Percentiles rank a stretch among this genome's conserved stretches.
Evolutionary conservation across 345 rosid genomes (phyloP).

Genomic region (Camelina neglecta): DNA sequence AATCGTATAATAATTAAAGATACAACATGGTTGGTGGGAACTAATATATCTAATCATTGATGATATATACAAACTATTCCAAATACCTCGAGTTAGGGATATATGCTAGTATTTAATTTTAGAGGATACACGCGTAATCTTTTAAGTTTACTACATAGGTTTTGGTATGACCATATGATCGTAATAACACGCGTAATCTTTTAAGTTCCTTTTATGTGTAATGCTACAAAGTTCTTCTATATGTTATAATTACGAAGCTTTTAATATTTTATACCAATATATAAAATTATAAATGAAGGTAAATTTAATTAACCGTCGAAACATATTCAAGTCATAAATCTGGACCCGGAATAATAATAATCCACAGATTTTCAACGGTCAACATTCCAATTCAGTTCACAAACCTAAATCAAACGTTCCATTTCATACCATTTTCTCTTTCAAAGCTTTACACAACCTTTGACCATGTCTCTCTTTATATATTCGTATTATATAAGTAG

Average conservation of each 20-base stretch:
- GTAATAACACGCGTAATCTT: constrained; percentile 7
- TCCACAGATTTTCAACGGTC: constrained; percentile 41
- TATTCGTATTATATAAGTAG: neutral
- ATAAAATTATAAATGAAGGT: neutral
- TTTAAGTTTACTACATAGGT: no score
- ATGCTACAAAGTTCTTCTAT: neutral
- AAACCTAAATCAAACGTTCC: constrained; percentile 40
- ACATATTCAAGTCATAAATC: constrained; percentile 15
- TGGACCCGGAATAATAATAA: constrained; percentile 31
- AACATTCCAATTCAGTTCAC: constrained; percentile 44
- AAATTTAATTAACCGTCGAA: neutral
- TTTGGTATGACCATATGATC: no score
- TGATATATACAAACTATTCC: neutral
- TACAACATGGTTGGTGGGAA: neutral
- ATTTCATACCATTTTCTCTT: constrained; percentile 32
- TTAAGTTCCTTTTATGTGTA: neutral
- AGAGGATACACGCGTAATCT: no score
- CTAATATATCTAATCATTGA: neutral
- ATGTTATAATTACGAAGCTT: constrained; percentile 9
- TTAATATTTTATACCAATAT: neutral
- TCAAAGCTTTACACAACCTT: constrained; percentile 36
- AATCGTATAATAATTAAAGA: neutral
- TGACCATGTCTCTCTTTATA: constrained; percentile 32
- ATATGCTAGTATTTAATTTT: neutral
- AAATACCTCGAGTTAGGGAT: neutral